phyloP scores from a whole-genome alignment of 306 rosid genomes.

The Leucaena leucocephala region DNA sequence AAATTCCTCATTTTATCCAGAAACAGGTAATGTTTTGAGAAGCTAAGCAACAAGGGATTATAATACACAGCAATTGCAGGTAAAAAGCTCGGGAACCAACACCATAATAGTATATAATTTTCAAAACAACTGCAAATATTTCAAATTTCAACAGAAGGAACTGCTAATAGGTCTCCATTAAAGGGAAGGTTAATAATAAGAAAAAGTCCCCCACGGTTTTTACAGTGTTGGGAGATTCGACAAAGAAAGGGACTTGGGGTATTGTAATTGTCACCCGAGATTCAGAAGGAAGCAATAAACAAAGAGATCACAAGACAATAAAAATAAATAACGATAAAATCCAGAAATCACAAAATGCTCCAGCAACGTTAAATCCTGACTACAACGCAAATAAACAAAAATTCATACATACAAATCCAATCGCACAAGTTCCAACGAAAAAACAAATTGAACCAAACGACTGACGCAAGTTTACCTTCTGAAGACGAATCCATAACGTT shows the following conservation, averaged over 20 bases:
- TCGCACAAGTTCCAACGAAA: constrained; percentile 7
- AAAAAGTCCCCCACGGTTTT: background rate
- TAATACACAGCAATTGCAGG: constrained; percentile 28
- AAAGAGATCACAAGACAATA: constrained; percentile 28
- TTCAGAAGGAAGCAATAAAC: constrained; percentile 6
- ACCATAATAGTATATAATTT: background rate
- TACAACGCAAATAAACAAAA: constrained; percentile 16
- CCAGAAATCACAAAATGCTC: constrained; percentile 29
- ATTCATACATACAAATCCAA: constrained; percentile 39
- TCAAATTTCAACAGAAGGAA: constrained; percentile 1
- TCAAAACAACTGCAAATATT: constrained; percentile 26
- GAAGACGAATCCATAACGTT: constrained; percentile 74
- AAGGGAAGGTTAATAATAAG: background rate
- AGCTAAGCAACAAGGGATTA: background rate
- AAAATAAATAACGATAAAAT: constrained; percentile 21
- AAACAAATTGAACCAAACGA: constrained; percentile 9
- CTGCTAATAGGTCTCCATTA: background rate
- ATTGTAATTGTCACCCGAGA: constrained; percentile 16
- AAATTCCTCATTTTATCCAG: background rate
- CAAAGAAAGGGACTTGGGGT: background rate
- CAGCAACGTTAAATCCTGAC: constrained; percentile 16
- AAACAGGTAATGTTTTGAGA: constrained; percentile 1
- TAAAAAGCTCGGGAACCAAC: background rate
- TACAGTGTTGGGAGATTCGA: background rate
- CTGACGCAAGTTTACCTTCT: constrained; percentile 53